Evolutionary conservation across 2,329 filamentous ascomycete genomes (phyloP), one percentile per base, ranked within the genome.

Genomic region (Phaeosphaeriaceae sp.): DNA sequence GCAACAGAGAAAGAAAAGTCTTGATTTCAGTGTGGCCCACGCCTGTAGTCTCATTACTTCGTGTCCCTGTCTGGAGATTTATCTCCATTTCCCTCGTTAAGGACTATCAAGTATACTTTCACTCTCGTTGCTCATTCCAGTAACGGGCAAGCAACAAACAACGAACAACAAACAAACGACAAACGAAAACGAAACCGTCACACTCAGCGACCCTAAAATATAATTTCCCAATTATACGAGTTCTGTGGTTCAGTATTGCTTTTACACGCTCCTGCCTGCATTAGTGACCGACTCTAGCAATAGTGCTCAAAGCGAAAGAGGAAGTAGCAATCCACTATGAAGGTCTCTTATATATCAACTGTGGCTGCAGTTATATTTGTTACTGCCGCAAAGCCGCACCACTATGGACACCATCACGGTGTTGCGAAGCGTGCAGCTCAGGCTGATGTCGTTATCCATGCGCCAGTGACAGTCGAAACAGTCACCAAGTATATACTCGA

Each of bases 401-500:
- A 76, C 36, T 85, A 88, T 70, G 74, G 77, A 69, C 79, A 79
- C 63, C 85, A 86, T 69, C 80, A 78, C 61, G 81, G 46, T 13
- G 37, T 61, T 13, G 53, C 77, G 56, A 84, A 82, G 75, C 79
- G 82, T 51, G 61, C 58, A 52, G 74, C 75, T 15, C 56, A 38
- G 26, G 73, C 80, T 42, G 77, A 82, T 29, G 67, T 79, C 77
- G 74, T 79, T 78, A 50, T 64, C 9, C 64, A 76, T 29, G 75
- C 78, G 40, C 77, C 82, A 48, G 81, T 84, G 45, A 80, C 82
- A 46, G 81, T 86, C 42, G 77, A 81, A 26, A 86, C 84, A 42
- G 82, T 86, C 60, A 84, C 87, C 47, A 82, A 87, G 48, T 97
- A 92, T 76, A 81, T 87, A 69, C 77, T 92, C 45, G 83, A 88